Base-by-base conservation (phyloP, 257 asterid species). In the Nicotiana undulata region DNA sequence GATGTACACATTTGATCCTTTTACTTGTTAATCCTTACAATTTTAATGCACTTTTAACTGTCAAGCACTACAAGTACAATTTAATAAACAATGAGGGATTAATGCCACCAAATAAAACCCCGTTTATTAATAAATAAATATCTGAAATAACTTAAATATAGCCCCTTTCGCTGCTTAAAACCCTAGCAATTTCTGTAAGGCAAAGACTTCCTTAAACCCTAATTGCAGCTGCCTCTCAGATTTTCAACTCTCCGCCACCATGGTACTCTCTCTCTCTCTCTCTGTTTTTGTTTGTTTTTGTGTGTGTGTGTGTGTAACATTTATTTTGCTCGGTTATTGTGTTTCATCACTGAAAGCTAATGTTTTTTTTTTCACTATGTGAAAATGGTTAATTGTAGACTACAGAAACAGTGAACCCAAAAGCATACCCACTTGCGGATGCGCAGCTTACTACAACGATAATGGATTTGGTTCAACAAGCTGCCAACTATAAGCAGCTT, bases 401-500 rank as follows among this genome's bases (percentile, higher is more conserved):
- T 31, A 20, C 59, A 56, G 95, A 90, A 85, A 88, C 92, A 66
- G 98, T 90, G 87, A 91, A 93, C 87, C 97, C 97, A 4, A 93
- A 91, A 79, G 98, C 98, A 13, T 93, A 93, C 83, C 97, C 97
- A 7, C 82, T 94, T 82, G 97, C 97, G 1, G 98, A 92, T 85
- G 82, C 96, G 20, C 96, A 93, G 83, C 87, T 94, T 86, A 87
- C 95, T 18, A 91, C 86, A 3, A 94, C 98, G 9, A 94, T 94
- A 26, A 86, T 92, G 80, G 98, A 94, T 84, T 83, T 94, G 85
- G 97, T 94, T 64, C 97, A 91, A 60, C 97, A 92, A 86, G 98
- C 97, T 80, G 92, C 98, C 26, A 91, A 94, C 44, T 93, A 91
- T 89, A 94, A 93, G 81, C 98, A 94, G 80, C 97, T 94, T 82